Base-by-base conservation (phyloP, 106 monocot genomes). In the Apostasia ramifera region DNA sequence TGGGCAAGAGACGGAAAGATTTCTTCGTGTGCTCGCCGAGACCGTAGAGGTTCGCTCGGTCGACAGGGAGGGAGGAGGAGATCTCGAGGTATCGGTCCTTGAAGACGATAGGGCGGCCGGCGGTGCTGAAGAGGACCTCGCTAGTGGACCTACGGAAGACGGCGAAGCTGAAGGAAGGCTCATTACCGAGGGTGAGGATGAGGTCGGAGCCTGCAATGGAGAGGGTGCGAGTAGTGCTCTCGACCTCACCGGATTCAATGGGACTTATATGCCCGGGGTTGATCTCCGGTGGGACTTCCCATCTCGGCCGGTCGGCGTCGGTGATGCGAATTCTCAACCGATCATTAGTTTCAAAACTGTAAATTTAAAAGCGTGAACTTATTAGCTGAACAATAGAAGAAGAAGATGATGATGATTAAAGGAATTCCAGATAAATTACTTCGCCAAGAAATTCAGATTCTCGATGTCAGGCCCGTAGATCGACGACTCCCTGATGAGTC, bases 21-120 rank as follows among this genome's bases (percentile, higher is more conserved):
- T 45, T 53, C 73, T 81, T 88, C 2, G 85, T 89, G 70, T 88
- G 92, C 81, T 93, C 88, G 3, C 85, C 85, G 59, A 85, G 67
- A 51, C 85, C 85, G 52, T 75, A 85, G 47, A 85, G 69, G 6
- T 78, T 71, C 0, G 81, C 60, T 2, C 75, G 40, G 44, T 71
- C 53, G 48, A 13, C 71, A 2, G 85, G 85, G 1, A 85, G 85
- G 1, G 67, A 42, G 0, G 85, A 72, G 1, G 85, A 70, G 55
- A 84, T 53, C 55, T 84, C 70, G 15, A 84, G 46, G 77, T 84
- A 80, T 37, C 55, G 73, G 68, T 85, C 78, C 59, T 82, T 82
- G 77, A 82, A 82, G 3, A 82, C 70, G 13, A 82, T 40, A 26
- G 69, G 63, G 2, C 56, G 69, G 47, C 52, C 57, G 7, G 57